Evolutionary conservation across 108 stramenopile species (phyloP), one percentile per base, ranked within the genome.

Genomic region (Nitzschia putrida): DNA sequence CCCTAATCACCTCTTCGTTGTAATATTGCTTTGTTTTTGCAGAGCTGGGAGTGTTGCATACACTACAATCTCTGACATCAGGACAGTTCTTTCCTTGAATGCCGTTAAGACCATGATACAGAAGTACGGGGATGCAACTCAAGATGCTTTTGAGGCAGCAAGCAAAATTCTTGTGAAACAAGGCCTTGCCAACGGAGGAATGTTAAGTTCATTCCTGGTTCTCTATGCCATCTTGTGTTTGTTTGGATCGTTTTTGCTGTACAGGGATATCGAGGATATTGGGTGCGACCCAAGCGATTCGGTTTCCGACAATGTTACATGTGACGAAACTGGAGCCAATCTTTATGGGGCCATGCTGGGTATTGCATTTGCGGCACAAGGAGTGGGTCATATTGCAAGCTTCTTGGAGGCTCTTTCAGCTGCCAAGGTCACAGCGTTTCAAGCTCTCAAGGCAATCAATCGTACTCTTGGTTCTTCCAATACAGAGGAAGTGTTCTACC

Each of bases 301-400:
- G n/a, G 71, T 76, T 18, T 60, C 60, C 0, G 74, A 50, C 8
- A 82, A 71, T 53, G 53, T 49, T 0, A 69, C 83, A 8, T 91
- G 90, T 55, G 47, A 49, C 3, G 74, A 47, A 29, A 64, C 73
- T 16, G 90, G 86, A 38, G 57, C 80, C 1, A 72, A 78, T 13
- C 86, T 91, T 0, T 86, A 88, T 67, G 87, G 87, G 13, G 85
- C 90, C 50, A 85, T 91, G 87, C 54, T 92, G 47, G 90, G 88
- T 3, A 73, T 89, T 40, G 81, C 83, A 5, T 87, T 89, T 71
- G 90, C 83, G 1, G 90, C 81, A 0, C 80, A 80, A 59, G 90
- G 86, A 26, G 66, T 87, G 51, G 66, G 78, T 20, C 90, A 92
- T 43, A 55, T 92, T 34, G 80, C 79, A 2, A 86, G 82, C 51